phyloP scores from a whole-genome alignment of 2,329 filamentous ascomycete genomes.

The Colletotrichum caudatum region DNA sequence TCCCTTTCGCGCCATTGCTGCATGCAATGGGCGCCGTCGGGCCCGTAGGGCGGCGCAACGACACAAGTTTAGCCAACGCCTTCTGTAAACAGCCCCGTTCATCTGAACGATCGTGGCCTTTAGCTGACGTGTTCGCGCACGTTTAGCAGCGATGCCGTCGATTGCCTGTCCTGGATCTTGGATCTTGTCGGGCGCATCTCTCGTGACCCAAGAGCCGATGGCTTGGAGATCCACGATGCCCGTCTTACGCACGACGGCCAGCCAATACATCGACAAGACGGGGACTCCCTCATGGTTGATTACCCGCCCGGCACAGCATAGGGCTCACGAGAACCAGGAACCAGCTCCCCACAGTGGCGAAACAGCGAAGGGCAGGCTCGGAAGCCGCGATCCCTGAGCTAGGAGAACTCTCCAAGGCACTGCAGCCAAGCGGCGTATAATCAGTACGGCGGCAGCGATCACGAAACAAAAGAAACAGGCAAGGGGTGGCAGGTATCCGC shows the following conservation, averaged over 20 bases:
- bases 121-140: neutral
- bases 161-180: neutral
- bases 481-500: no score
- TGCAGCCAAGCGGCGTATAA: neutral
- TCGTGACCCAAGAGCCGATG: neutral
- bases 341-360: neutral
- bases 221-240: neutral
- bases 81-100: no score
- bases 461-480: neutral
- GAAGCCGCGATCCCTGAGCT: neutral
- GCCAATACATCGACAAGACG: constrained; percentile 1
- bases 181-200: neutral
- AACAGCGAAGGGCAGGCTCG: neutral
- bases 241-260: neutral
- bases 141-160: neutral
- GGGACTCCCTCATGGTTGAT: constrained; percentile 10
- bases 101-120: no score
- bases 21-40: neutral
- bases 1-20: neutral
- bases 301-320: constrained; percentile 12
- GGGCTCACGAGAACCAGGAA: neutral
- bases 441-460: neutral
- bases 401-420: neutral
- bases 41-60: constrained; percentile 2
- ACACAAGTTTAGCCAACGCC: neutral